Evolutionary conservation across 2,329 filamentous ascomycete species (phyloP), one percentile per base, ranked within the genome.

Genomic region (Alternaria burnsii): DNA sequence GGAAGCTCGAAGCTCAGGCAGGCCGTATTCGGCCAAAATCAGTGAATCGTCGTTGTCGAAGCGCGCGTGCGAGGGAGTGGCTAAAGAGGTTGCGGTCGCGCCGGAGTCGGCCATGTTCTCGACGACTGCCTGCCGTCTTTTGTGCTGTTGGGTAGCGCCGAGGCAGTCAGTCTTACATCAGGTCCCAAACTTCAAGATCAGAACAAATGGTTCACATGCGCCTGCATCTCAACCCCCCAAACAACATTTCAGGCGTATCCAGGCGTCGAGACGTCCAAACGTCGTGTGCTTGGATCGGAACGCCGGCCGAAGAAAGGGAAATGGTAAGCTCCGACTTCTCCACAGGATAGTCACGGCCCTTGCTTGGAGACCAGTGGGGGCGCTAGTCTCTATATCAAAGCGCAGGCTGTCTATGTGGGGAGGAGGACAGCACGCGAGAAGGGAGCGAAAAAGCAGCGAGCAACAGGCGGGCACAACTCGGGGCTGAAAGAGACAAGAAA

Each of bases 11-110:
- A 74, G 68, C 43, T 75, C 73, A 20, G 74, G 59, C 14, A 78
- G 66, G 52, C 73, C 74, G 65, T 75, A 78, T 24, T 77, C 76
- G 67, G 69, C 70, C 61, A 78, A 65, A n/a, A 72, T 68, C 55
- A 78, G 68, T 24, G 73, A 67, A 48, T 77, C 73, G 67, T 78
- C 72, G 69, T 72, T 69, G 26, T 76, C 74, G 62, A 71, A 69
- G 55, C 61, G 70, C 26, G 67, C 59, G 43, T 71, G 70, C 51
- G 68, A 71, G 52, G 70, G 62, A 56, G 72, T 71, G 51, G 71
- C 69, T 71, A 74, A 75, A 47, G 71, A 65, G 55, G 69, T 60
- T 59, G 67, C 62, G 52, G 68, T 71, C 59, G 72, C 72, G 68
- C 65, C 66, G 47, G 69, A 66, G 50, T 71, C 65, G 68, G 66